Evolutionary conservation across 2,329 filamentous ascomycete genomes (phyloP).

Genomic region (Dothistroma pini): DNA sequence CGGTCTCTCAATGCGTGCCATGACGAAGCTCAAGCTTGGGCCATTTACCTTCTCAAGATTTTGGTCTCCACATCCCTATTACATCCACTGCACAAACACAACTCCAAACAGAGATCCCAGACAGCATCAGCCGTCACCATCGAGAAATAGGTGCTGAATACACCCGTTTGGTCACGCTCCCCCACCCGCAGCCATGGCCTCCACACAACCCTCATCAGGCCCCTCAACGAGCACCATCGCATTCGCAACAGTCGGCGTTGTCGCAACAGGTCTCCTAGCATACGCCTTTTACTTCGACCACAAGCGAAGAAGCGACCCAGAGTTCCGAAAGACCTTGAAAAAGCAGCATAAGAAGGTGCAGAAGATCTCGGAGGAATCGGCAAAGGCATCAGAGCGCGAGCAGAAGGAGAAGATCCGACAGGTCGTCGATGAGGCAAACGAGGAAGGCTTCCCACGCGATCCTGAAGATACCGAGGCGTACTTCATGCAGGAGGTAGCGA

Average conservation of each 20-base stretch:
- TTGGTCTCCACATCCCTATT: not conserved
- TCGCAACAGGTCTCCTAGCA: conserved; percentile 57
- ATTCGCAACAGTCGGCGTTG: conserved; percentile 55
- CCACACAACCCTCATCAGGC: conserved; percentile 31
- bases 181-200: conserved; percentile 30
- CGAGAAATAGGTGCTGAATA: not conserved
- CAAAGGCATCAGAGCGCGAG: conserved; percentile 60
- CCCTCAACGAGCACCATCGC: conserved; percentile 57
- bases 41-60: not conserved
- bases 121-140: not conserved
- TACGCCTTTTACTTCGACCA: conserved; percentile 67
- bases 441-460: conserved; percentile 85
- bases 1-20: not conserved
- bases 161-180: not conserved
- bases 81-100: not conserved
- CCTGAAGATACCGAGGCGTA: conserved; percentile 92
- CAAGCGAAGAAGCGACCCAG: conserved; percentile 59
- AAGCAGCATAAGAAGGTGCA: conserved; percentile 71
- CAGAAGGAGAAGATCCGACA: conserved; percentile 71
- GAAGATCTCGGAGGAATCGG: conserved; percentile 68
- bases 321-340: conserved; percentile 62
- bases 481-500: conserved; percentile 93
- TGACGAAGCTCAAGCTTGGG: not conserved
- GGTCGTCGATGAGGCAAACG: conserved; percentile 75
- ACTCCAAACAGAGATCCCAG: not conserved